Percentiles rank a stretch among this genome's conserved stretches.
Conservation (phyloP, 2,329 filamentous ascomycete species). For the Aspergillus sp. region DNA sequence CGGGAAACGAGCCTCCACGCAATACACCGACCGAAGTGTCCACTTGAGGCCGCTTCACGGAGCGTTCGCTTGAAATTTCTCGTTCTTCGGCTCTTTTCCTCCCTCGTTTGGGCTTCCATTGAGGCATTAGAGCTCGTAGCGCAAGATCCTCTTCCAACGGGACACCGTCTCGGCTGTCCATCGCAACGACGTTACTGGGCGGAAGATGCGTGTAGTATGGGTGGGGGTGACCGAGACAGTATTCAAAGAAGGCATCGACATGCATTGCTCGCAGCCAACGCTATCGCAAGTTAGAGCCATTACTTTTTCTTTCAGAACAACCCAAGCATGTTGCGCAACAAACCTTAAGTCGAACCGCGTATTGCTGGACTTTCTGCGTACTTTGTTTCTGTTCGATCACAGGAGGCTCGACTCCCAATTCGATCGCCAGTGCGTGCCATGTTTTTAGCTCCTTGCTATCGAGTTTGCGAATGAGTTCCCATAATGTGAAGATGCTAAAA, state of each 20-base stretch:
- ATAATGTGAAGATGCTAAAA: constrained; percentile 76
- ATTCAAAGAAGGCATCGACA: constrained; percentile 92
- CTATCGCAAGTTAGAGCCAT: constrained; percentile 41
- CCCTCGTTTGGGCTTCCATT: constrained; percentile 63
- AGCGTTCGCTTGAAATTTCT: constrained; percentile 56
- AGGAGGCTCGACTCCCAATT: constrained; percentile 84
- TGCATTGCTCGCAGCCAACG: constrained; percentile 98
- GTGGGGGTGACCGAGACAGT: constrained; percentile 73
- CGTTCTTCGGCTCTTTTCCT: constrained; percentile 62
- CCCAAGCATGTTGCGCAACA: constrained; percentile 18
- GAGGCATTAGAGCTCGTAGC: constrained; percentile 76
- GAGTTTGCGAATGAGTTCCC: constrained; percentile 73
- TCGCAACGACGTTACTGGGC: constrained; percentile 59
- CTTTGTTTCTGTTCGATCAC: constrained; percentile 81
- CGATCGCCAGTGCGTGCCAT: constrained; percentile 83
- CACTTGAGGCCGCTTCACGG: constrained; percentile 61
- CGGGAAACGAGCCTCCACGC: constrained; percentile 41
- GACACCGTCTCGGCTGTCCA: constrained; percentile 74
- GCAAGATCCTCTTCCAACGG: constrained; percentile 85
- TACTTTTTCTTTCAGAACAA: not conserved
- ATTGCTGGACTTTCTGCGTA: constrained; percentile 91
- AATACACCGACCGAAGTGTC: constrained; percentile 52
- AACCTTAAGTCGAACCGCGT: constrained; percentile 88
- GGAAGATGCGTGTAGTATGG: constrained; percentile 79
- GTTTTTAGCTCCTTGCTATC: constrained; percentile 85